Evolutionary conservation across 2,329 filamentous ascomycete species (phyloP).

Genomic region (Monilinia polystroma): DNA sequence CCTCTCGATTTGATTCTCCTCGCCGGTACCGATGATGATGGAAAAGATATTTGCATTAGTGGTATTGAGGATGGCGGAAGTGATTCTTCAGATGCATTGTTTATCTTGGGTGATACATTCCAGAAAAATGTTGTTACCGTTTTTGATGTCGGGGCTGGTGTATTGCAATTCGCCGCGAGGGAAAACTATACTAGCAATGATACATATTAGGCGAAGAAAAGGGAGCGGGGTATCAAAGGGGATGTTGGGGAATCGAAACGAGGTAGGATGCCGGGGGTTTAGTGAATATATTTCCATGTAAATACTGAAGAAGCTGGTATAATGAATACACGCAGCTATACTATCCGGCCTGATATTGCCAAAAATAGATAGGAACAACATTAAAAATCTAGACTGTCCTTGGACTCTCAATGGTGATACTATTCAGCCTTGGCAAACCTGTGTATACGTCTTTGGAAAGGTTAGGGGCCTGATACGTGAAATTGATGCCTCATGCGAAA

Average conservation of each 20-base stretch:
- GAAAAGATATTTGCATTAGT: constrained; percentile 38
- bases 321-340: background rate
- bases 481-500: background rate
- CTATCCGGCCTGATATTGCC: background rate
- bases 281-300: background rate
- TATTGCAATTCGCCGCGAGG: constrained; percentile 48
- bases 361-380: background rate
- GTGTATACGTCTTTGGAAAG: too few species aligned
- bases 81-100: constrained; percentile 37
- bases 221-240: background rate
- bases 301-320: background rate
- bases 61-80: constrained; percentile 40
- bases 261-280: background rate
- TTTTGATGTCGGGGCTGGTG: constrained; percentile 49
- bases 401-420: background rate
- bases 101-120: constrained; percentile 48
- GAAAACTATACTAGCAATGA: constrained; percentile 32
- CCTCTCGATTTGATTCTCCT: constrained; percentile 39
- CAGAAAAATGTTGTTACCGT: constrained; percentile 52
- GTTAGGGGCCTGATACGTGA: background rate
- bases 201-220: constrained; percentile 3
- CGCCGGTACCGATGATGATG: constrained; percentile 27
- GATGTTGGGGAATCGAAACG: background rate
- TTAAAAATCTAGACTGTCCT: background rate
- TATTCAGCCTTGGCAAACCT: background rate